Evolutionary conservation across 148 eudicot species (phyloP).

Genomic region (Amaranthus palmeri): DNA sequence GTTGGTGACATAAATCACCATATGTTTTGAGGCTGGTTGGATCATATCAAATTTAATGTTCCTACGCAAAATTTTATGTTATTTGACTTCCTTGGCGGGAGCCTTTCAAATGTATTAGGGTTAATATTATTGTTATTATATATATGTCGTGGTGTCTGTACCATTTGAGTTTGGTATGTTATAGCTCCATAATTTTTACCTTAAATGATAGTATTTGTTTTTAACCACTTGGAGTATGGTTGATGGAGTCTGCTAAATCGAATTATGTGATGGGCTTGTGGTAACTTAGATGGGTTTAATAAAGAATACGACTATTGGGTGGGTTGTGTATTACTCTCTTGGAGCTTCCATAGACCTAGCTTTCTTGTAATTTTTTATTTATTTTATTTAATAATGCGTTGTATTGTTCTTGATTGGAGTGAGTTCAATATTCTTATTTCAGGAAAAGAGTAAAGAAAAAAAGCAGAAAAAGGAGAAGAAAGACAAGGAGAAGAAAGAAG

Average conservation of each 20-base stretch:
- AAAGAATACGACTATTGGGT: neutral
- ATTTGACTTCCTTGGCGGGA: too few relatives aligned
- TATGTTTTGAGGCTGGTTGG: too few relatives aligned
- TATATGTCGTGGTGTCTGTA: neutral
- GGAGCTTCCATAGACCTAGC: neutral
- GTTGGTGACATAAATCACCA: too few relatives aligned
- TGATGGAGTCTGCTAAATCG: neutral
- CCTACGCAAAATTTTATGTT: too few relatives aligned
- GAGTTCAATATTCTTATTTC: conserved; percentile 10
- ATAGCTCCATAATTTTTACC: neutral
- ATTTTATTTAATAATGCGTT: neutral
- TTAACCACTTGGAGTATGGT: neutral
- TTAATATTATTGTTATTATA: too few relatives aligned
- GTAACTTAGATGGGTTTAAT: neutral
- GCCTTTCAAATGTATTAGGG: too few relatives aligned
- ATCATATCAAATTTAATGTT: too few relatives aligned
- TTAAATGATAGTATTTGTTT: neutral
- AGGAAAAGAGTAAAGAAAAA: conserved; percentile 74
- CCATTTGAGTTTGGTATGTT: neutral
- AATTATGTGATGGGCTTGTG: neutral
- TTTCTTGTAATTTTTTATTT: neutral
- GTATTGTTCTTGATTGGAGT: conserved; percentile 3
- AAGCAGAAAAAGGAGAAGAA: conserved; percentile 74
- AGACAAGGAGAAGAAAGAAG: conserved; percentile 59
- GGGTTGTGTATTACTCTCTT: neutral